Base-by-base conservation (phyloP, 139 green algal species). In the Pycnococcus provasolii region DNA sequence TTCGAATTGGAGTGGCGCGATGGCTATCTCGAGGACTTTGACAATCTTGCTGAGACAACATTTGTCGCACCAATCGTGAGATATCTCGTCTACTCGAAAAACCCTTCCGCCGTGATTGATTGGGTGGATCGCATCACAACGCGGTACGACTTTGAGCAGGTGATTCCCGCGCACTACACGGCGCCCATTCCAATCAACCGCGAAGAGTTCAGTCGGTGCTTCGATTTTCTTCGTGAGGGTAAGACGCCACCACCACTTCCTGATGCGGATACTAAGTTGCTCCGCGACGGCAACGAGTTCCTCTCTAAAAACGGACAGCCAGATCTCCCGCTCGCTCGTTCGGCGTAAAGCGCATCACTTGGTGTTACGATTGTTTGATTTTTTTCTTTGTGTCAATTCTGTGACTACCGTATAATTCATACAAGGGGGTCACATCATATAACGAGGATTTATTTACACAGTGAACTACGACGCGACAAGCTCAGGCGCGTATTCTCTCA, bases 141-240 rank as follows among this genome's bases (percentile, higher is more conserved):
- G n/a, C 26, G 11, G 11, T 73, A 50, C 45, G 57, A 59, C 37
- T 73, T 73, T 41, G 8, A 66, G 26, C 39, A 7, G 44, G 48
- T 73, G 45, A 60, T 73, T 8, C 67, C 67, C 51, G 9, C 26
- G 13, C 67, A 73, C 57, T 61, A 62, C 3, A 50, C 59, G 39
- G 67, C 51, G 6, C 67, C 67, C 45, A 67, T 73, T 50, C 42
- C 41, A 7, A 41, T 40, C 1, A 51, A 26, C 4, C 67, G 57
- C 7, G 8, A 66, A 11, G 37, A 73, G 48, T 73, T 73, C 39
- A 37, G 9, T 11, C 9, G 9, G 48, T 55, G 48, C 48, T 55
- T 55, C 48, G 48, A 55, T 11, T 55, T 55, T 11, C 48, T 55
- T 9, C 48, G 48, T 11, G 48, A 9, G 11, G 48, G 48, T 9